Conservation (phyloP, 225 moss, liverwort and hornwort genomes). For the Pseudisothecium myosuroides region DNA sequence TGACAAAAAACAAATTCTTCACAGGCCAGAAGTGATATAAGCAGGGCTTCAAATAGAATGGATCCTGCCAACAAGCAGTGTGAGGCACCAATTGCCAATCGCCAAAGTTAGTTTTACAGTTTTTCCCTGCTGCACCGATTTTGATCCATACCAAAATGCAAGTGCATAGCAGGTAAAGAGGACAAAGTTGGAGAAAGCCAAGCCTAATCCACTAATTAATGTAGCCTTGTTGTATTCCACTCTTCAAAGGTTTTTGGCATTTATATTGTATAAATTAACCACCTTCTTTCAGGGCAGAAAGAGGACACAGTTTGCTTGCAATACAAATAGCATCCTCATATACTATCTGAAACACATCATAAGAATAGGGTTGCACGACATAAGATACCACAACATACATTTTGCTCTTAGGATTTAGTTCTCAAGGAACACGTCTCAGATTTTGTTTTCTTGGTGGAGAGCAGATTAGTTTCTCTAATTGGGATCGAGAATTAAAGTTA, state of each 20-base stretch:
- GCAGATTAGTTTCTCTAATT: too few relatives aligned
- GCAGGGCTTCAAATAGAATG: neutral
- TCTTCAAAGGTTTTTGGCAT: conserved; percentile 16
- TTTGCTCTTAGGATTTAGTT: too few relatives aligned
- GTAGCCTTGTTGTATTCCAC: conserved; percentile 12
- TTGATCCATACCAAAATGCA: conserved; percentile 11
- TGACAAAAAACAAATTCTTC: neutral
- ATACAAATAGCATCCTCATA: conserved; percentile 27
- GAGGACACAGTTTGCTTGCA: neutral
- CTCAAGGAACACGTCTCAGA: too few relatives aligned
- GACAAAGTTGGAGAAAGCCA: conserved; percentile 37
- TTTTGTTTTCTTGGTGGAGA: too few relatives aligned
- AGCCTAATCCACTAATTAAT: conserved; percentile 29
- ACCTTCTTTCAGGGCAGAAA: conserved; percentile 41
- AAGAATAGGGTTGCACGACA: neutral
- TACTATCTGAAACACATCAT: conserved; percentile 6
- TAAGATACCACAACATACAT: neutral
- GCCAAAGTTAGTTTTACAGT: conserved; percentile 14
- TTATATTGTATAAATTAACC: neutral
- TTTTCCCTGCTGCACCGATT: neutral
- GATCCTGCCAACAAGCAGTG: too few relatives aligned
- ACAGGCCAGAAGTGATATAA: neutral
- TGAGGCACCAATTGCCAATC: too few relatives aligned
- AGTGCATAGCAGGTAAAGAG: conserved; percentile 28
- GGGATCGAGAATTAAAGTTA: too few relatives aligned